A percentile compares a stretch with the other conserved stretches of the same genome.
phyloP scores from a whole-genome alignment of 495 filamentous ascomycete genomes.

The Cudoniella acicularis region DNA sequence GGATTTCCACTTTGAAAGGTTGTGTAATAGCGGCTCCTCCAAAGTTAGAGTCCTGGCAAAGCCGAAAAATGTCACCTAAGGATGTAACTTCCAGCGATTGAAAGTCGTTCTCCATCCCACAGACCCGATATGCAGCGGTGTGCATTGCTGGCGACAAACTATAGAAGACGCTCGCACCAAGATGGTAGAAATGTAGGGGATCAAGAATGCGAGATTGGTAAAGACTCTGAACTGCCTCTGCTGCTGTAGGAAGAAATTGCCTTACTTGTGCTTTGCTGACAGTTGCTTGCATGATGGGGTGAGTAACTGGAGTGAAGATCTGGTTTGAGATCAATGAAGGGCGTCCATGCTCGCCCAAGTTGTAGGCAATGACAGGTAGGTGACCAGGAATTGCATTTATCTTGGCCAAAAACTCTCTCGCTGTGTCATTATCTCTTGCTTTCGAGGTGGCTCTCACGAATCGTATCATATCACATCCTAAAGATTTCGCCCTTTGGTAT shows the following conservation, averaged over 20 bases:
- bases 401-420: constrained; percentile 51
- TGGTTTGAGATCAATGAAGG: constrained; percentile 65
- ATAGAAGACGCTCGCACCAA: constrained; percentile 70
- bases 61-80: constrained; percentile 58
- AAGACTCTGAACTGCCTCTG: constrained; percentile 54
- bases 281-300: constrained; percentile 56
- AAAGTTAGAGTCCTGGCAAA: constrained; percentile 62
- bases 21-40: constrained; percentile 71
- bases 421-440: constrained; percentile 54
- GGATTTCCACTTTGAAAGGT: constrained; percentile 71
- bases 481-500: constrained; percentile 51
- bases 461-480: constrained; percentile 69
- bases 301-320: constrained; percentile 66
- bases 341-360: constrained; percentile 64
- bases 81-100: constrained; percentile 60
- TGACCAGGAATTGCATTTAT: constrained; percentile 36
- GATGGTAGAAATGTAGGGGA: constrained; percentile 70
- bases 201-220: constrained; percentile 55
- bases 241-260: constrained; percentile 46
- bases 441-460: constrained; percentile 59
- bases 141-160: constrained; percentile 79
- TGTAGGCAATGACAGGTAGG: constrained; percentile 65
- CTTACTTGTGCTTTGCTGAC: constrained; percentile 26
- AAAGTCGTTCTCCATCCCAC: constrained; percentile 70
- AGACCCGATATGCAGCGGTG: constrained; percentile 66